Base-by-base conservation (phyloP, 805 yeast species). In the Metschnikowia shivogae region DNA sequence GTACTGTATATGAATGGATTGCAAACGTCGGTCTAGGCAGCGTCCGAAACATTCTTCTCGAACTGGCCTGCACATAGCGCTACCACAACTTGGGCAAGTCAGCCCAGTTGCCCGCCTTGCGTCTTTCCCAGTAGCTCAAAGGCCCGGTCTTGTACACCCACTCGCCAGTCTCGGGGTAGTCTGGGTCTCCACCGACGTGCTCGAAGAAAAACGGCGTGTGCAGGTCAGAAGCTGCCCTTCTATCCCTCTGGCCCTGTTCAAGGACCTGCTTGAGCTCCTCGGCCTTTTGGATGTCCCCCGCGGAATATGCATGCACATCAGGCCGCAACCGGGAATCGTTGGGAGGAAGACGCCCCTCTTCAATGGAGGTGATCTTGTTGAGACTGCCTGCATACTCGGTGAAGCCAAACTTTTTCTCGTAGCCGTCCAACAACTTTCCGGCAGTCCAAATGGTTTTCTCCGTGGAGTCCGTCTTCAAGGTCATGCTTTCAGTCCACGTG, bases 301-400 rank as follows among this genome's bases (percentile, higher is more conserved):
- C 60, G 59, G 88, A 95, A 55, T 88, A 89, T 1, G 70, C 64
- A 36, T 77, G 69, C 58, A 89, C 80, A 62, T 93, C 99, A 0
- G 97, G 98, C 59, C 99, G 77, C 36, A 82, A 64, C 58, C 99
- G 78, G 6, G 97, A 86, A 62, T 93, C 99, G 0, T 93, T 87
- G 3, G 90, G 90, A 5, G 97, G 84, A 33, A 90, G 55, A 2
- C 64, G 43, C 2, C 70, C 84, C 26, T 73, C 50, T 59, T 92
- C 97, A 11, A 92, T 65, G 3, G 61, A 68, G 0, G 96, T 86
- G 33, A 90, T 77, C 48, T 89, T 86, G 60, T 89, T 89, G 60
- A 93, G 70, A 33, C 84, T 76, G 7, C 95, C 88, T 0, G 96
- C 82, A 68, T 84, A 93, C 43, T 73, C 72, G 0, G 97, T 84